A percentile compares a stretch with the other conserved stretches of the same genome.
These are phyloP conservation scores for Fusarium annulatum DNA, from an alignment of 2,329 filamentous ascomycete species.

Conservation along the genomic window DNA sequence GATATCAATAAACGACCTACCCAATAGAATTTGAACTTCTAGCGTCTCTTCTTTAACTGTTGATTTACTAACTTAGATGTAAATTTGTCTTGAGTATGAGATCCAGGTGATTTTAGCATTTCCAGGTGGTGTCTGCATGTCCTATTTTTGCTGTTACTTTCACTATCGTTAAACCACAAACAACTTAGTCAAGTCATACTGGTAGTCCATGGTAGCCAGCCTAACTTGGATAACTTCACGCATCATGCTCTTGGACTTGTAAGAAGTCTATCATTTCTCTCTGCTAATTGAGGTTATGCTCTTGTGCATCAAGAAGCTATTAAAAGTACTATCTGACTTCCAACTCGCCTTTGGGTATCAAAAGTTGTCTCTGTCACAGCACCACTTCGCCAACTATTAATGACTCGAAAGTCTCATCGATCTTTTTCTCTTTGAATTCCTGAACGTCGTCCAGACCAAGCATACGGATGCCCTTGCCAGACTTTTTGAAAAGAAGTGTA, in stretches of 20 bases:
- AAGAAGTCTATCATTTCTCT: not conserved
- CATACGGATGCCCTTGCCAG: conserved; percentile 30
- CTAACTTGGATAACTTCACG: not conserved
- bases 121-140: not conserved
- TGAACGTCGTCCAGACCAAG: conserved; percentile 22
- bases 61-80: not conserved
- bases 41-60: not conserved
- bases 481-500: conserved; percentile 29
- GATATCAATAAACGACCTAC: conserved; percentile 7
- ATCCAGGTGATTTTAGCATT: not conserved
- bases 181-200: not conserved
- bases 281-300: not conserved
- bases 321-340: not conserved
- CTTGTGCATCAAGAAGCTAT: not conserved
- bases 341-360: conserved; percentile 24
- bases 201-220: not conserved
- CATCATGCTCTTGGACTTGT: not conserved
- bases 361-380: conserved; percentile 1
- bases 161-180: not conserved
- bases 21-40: not conserved
- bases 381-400: conserved; percentile 4
- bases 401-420: not conserved
- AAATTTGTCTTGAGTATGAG: not conserved
- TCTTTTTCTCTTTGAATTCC: conserved; percentile 5
- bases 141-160: not conserved